A percentile compares a stretch with the other conserved stretches of the same genome.
These are phyloP conservation scores for Eimeria sp. DNA, from an alignment of 169 alveolate species.

Conservation along the genomic window DNA sequence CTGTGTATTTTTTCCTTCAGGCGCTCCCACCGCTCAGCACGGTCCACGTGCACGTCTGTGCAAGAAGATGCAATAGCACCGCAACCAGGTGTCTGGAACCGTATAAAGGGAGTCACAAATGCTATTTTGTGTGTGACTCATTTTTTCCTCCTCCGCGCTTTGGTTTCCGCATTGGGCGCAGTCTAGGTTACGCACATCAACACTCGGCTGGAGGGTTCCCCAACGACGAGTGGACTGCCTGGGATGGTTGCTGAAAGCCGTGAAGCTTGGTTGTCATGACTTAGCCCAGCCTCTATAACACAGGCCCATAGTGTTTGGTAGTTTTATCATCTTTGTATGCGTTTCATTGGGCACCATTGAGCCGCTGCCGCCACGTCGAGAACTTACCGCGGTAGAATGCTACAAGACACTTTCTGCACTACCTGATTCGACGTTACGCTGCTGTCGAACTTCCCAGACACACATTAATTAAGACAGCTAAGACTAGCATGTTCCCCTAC, in stretches of 20 bases:
- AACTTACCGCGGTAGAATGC: too few species aligned
- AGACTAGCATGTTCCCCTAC: neutral
- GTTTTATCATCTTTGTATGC: neutral
- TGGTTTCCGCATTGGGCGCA: neutral
- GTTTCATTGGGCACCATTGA: neutral
- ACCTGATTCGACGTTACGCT: neutral
- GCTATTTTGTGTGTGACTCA: neutral
- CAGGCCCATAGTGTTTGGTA: neutral
- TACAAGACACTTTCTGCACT: neutral
- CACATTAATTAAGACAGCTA: neutral
- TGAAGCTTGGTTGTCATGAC: neutral
- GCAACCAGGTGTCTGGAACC: neutral
- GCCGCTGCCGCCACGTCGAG: neutral
- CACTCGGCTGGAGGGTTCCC: neutral
- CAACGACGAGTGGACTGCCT: neutral
- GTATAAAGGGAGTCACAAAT: neutral
- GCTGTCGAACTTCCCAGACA: neutral
- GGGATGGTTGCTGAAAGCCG: neutral
- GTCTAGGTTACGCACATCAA: neutral
- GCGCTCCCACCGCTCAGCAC: neutral
- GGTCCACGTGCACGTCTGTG: neutral
- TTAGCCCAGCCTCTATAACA: neutral
- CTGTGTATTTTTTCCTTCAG: too few species aligned
- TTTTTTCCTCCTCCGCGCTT: neutral
- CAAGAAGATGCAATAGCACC: neutral